Evolutionary conservation across 805 yeast genomes (phyloP).

Genomic region (Myxozyma monticola): DNA sequence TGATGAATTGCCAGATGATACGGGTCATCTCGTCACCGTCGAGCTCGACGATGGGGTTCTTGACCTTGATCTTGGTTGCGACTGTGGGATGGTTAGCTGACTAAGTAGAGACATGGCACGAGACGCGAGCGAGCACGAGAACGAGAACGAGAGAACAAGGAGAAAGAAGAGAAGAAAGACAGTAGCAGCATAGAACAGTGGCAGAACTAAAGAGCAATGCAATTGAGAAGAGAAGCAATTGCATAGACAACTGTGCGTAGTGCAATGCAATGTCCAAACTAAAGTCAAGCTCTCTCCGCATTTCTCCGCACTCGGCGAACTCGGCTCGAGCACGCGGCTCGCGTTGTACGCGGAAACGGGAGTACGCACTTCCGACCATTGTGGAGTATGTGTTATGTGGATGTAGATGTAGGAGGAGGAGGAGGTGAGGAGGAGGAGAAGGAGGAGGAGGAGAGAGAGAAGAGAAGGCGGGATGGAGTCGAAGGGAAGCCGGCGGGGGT

Average conservation of each 20-base stretch:
- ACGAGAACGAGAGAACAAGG: background rate
- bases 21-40: slow-evolving; percentile 98
- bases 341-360: too few species aligned
- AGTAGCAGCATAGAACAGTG: too few species aligned
- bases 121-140: too few species aligned
- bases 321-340: too few species aligned
- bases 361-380: slow-evolving; percentile 8
- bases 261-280: too few species aligned
- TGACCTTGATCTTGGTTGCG: slow-evolving; percentile 65
- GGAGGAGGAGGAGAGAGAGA: background rate
- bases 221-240: background rate
- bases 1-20: slow-evolving; percentile 90
- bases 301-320: too few species aligned
- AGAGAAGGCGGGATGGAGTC: too few species aligned
- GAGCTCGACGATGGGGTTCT: slow-evolving; percentile 90
- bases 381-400: background rate
- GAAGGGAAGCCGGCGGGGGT: too few species aligned
- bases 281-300: too few species aligned
- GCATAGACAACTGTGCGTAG: too few species aligned
- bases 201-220: background rate
- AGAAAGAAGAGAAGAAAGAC: background rate
- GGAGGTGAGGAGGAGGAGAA: background rate
- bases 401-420: background rate
- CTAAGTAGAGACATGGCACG: too few species aligned
- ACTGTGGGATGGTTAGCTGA: too few species aligned